Base-by-base conservation (phyloP, 176 grass and related monocot genomes). In the Dactylis glomerata region DNA sequence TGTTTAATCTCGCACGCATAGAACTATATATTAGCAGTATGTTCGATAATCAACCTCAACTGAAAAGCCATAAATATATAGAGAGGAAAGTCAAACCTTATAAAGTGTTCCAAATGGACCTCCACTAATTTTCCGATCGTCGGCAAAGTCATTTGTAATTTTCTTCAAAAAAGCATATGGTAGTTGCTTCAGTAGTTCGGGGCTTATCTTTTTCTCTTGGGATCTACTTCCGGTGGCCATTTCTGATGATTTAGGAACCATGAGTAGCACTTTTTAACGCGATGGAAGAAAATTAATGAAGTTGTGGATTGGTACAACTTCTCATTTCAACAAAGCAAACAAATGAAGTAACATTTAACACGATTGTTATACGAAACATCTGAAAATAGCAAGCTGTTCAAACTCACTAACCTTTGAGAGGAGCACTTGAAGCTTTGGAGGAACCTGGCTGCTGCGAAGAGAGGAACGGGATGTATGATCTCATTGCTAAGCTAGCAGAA, bases 91-190 rank as follows among this genome's bases (percentile, higher is more conserved):
- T 61, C 52, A 56, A 44, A 87, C 78, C 69, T 87, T 82, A 26
- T 76, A 87, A 54, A 81, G 44, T 65, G 54, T 36, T 3, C 85
- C 78, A 81, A 87, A 87, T 5, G 56, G 32, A 75, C 78, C 70
- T 54, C 14, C 81, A 56, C 85, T 71, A 10, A 87, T 87, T 76
- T 75, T 45, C 34, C 4, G 19, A 0, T 24, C 23, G 6, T 15
- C 2, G 5, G 85, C 65, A 34, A 87, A 87, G 10, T 64, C 54
- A 5, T 19, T 30, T 1, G 78, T 87, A 27, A 87, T 87, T 0
- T 56, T 32, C 24, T 61, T 87, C 68, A n/a, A 74, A n/a, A 55
- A 75, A 24, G 1, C 26, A 4, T 81, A 47, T 2, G n/a, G 22
- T 44, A 36, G 85, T 24, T 67, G 70, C 44, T 10, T 66, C 24